Evolutionary conservation across 441 rosid species (phyloP).

Genomic region (Manihot esculenta): DNA sequence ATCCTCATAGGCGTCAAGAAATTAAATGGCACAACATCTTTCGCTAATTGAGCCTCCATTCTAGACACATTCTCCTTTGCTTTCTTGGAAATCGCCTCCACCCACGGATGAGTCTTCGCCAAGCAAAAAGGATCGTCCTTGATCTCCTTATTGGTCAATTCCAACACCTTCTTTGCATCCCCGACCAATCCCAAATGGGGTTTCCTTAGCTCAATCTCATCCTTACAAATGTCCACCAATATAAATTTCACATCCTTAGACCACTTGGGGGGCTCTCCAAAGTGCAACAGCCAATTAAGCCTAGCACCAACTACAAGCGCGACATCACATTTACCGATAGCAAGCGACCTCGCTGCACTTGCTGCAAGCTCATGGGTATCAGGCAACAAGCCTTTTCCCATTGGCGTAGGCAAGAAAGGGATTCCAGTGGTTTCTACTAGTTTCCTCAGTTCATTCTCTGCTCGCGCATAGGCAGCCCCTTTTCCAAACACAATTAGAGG

Average conservation of each 20-base stretch:
- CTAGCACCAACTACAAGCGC: conserved; percentile 91
- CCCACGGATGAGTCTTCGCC: conserved; percentile 79
- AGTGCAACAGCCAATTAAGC: conserved; percentile 91
- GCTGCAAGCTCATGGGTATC: conserved; percentile 85
- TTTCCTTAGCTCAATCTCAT: conserved; percentile 78
- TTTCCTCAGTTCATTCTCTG: conserved; percentile 68
- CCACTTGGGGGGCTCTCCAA: conserved; percentile 96
- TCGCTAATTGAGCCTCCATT: conserved; percentile 78
- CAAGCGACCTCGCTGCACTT: conserved; percentile 89
- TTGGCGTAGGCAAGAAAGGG: conserved; percentile 90
- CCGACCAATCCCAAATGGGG: conserved; percentile 77
- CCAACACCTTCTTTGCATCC: conserved; percentile 69
- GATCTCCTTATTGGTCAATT: conserved; percentile 64
- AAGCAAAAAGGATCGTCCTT: conserved; percentile 87
- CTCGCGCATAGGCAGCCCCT: conserved; percentile 85
- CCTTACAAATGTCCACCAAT: conserved; percentile 66
- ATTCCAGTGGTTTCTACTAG: conserved; percentile 72
- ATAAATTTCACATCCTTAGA: conserved; percentile 78
- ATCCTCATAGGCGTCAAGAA: conserved; percentile 92
- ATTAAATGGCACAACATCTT: conserved; percentile 89
- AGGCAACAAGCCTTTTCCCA: conserved; percentile 94
- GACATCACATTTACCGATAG: conserved; percentile 89
- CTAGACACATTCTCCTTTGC: conserved; percentile 60
- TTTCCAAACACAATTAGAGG: conserved; percentile 88
- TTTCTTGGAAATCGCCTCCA: conserved; percentile 69